Evolutionary conservation across 768 basidiomycete species (phyloP).

Genomic region (Agaricus subrufescens): DNA sequence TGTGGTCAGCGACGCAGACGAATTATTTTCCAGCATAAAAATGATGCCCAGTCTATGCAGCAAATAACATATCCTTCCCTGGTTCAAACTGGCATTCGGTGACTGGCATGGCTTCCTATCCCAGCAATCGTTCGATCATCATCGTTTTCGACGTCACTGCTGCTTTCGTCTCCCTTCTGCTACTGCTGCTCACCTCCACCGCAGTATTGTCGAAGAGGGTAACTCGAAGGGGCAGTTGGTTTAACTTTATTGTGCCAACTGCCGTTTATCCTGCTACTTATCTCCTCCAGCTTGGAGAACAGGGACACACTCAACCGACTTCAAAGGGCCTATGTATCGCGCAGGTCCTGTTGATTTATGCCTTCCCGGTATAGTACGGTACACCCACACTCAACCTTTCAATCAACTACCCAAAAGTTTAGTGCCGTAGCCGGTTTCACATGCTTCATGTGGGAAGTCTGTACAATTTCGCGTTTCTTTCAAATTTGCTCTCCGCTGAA

Average conservation of each 20-base stretch:
- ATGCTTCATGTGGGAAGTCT: not conserved
- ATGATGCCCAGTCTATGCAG: too few species aligned
- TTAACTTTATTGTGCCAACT: conserved; percentile 17
- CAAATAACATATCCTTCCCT: too few species aligned
- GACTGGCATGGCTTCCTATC: not conserved
- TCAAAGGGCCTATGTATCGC: conserved; percentile 18
- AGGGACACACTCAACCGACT: conserved; percentile 17
- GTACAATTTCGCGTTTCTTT: too few species aligned
- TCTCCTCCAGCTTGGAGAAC: conserved; percentile 18
- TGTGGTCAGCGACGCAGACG: too few species aligned
- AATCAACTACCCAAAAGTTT: not conserved
- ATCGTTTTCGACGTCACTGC: not conserved
- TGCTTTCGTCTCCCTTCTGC: not conserved
- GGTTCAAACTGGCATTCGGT: too few species aligned
- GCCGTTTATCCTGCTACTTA: conserved; percentile 19
- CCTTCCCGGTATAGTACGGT: conserved; percentile 19
- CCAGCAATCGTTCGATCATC: not conserved
- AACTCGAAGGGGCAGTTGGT: conserved; percentile 14
- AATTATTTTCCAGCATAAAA: too few species aligned
- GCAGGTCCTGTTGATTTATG: conserved; percentile 22
- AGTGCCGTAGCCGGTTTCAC: conserved; percentile 1
- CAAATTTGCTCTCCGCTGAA: too few species aligned
- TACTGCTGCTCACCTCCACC: not conserved
- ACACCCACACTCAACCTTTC: not conserved
- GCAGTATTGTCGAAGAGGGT: conserved; percentile 1